Conservation (phyloP, 495 filamentous ascomycete genomes). For the Pseudevernia furfuracea region DNA sequence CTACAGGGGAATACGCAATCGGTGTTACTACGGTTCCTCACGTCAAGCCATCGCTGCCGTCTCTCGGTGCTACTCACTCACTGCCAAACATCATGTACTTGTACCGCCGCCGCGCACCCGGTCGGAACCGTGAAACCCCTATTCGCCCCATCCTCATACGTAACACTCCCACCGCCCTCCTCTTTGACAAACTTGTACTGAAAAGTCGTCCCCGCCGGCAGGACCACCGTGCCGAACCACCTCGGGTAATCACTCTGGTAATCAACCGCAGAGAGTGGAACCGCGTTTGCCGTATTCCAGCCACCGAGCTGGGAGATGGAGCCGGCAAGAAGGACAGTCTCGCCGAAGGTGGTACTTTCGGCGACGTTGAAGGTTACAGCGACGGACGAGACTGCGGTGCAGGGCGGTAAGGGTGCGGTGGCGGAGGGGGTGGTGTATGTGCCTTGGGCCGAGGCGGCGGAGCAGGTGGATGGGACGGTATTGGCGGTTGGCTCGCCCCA, state of each 20-base stretch:
- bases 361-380: constrained; percentile 53
- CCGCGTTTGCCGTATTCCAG: constrained; percentile 46
- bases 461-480: constrained; percentile 49
- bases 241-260: constrained; percentile 51
- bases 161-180: constrained; percentile 39
- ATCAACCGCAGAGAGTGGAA: constrained; percentile 44
- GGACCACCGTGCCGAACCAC: constrained; percentile 47
- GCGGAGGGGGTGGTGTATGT: constrained; percentile 44
- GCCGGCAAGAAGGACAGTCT: constrained; percentile 54
- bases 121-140: constrained; percentile 47
- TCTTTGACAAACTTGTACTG: constrained; percentile 65
- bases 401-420: constrained; percentile 33
- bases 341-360: constrained; percentile 47
- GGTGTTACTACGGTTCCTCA: background rate
- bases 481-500: constrained; percentile 48
- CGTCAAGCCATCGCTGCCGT: background rate
- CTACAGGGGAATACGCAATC: background rate
- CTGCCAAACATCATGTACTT: constrained; percentile 15
- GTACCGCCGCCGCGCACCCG: constrained; percentile 32
- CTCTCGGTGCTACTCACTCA: background rate
- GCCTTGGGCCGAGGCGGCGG: constrained; percentile 44
- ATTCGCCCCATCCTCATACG: constrained; percentile 57
- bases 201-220: constrained; percentile 47
- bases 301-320: constrained; percentile 46
- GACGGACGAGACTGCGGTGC: constrained; percentile 41